These are phyloP conservation scores for Mitragyna speciosa DNA, from an alignment of 257 asterid genomes.

Conservation along the genomic window DNA sequence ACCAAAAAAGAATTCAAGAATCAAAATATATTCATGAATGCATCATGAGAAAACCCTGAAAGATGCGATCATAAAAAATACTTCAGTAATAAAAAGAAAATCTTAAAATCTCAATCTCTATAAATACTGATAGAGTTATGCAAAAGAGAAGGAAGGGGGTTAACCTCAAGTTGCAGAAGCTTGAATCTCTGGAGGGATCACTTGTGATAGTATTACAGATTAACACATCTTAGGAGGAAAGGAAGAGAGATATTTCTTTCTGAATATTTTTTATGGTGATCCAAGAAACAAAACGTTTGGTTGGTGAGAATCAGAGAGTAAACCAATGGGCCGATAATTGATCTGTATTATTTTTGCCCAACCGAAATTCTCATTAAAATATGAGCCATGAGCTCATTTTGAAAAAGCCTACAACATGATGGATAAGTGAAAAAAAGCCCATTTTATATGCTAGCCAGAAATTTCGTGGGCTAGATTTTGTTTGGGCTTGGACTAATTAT, in stretches of 20 bases:
- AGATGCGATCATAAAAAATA: background rate
- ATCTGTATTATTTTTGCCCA: background rate
- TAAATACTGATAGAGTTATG: background rate
- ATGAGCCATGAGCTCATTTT: no score
- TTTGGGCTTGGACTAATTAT: no score
- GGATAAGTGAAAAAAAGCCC: no score
- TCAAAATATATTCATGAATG: background rate
- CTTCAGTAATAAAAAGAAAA: background rate
- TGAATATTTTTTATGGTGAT: background rate
- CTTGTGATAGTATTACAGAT: background rate
- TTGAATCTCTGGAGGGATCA: background rate
- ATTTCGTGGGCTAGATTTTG: no score
- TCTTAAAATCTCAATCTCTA: constrained; percentile 8
- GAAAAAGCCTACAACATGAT: no score
- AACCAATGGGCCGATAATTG: background rate
- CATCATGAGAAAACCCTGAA: background rate
- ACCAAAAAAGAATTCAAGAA: background rate
- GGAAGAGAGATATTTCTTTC: background rate
- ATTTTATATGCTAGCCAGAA: no score
- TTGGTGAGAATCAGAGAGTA: background rate
- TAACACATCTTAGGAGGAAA: background rate
- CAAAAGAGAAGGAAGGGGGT: background rate
- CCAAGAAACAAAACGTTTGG: background rate
- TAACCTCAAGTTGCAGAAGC: constrained; percentile 3
- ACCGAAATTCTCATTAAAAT: no score